Evolutionary conservation across 164 flowering plant genomes (phyloP).

Genomic region (Paratinospora sagittata): DNA sequence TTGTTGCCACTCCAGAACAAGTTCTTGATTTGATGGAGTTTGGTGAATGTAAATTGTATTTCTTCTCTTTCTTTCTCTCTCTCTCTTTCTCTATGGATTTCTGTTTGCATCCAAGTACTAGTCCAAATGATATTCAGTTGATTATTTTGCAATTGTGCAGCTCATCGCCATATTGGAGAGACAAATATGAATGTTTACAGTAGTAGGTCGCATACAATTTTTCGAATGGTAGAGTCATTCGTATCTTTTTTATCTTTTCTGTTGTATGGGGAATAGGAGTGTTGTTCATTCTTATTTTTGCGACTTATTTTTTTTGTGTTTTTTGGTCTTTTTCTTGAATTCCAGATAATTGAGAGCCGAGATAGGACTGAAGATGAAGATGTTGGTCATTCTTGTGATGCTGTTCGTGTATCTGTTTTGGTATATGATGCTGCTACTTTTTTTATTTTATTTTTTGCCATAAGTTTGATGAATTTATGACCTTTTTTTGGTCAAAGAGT

Average conservation of each 20-base stretch:
- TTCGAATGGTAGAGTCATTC: constrained; percentile 72
- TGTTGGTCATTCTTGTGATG: constrained; percentile 64
- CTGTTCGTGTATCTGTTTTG: constrained; percentile 96
- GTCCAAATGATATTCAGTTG: not conserved
- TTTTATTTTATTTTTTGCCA: not conserved
- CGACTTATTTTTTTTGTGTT: too few species aligned
- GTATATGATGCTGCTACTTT: constrained; percentile 29
- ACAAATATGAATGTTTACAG: constrained; percentile 94
- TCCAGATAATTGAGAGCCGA: constrained; percentile 93
- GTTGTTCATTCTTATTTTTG: too few species aligned
- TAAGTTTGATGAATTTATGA: not conserved
- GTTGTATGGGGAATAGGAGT: too few species aligned
- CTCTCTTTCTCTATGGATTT: not conserved
- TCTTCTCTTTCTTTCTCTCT: not conserved
- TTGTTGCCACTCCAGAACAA: constrained; percentile 89
- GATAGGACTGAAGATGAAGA: constrained; percentile 56
- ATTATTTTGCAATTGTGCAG: constrained; percentile 35
- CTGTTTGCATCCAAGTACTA: not conserved
- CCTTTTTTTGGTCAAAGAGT: too few species aligned
- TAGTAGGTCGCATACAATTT: constrained; percentile 93
- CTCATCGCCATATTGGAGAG: constrained; percentile 97
- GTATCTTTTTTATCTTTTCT: not conserved
- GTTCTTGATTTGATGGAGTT: constrained; percentile 82
- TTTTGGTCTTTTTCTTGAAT: constrained; percentile 9
- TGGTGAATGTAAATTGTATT: constrained; percentile 65